phyloP scores from a whole-genome alignment of 495 filamentous ascomycete genomes.

The Aspergillus leporis region DNA sequence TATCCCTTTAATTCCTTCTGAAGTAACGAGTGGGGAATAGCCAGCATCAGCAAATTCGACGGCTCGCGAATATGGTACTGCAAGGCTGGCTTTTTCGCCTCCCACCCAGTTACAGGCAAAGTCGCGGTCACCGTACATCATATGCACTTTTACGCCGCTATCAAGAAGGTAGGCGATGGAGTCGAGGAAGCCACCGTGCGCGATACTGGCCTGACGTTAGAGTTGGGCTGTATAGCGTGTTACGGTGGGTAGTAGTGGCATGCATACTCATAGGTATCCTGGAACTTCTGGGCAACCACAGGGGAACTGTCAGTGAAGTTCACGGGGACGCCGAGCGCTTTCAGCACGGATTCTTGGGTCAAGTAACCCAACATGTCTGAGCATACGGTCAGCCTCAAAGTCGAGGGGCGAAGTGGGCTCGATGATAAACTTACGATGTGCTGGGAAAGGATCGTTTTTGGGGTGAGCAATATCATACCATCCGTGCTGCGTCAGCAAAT shows the following conservation, averaged over 20 bases:
- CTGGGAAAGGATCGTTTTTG: constrained; percentile 56
- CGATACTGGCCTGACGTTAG: background rate
- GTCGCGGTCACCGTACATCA: constrained; percentile 59
- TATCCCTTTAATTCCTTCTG: constrained; percentile 37
- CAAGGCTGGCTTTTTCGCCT: constrained; percentile 25
- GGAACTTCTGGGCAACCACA: constrained; percentile 47
- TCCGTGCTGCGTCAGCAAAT: constrained; percentile 27
- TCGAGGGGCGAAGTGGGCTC: background rate
- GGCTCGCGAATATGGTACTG: constrained; percentile 30
- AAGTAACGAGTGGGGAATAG: constrained; percentile 32
- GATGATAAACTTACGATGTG: constrained; percentile 25
- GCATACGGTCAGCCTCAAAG: background rate
- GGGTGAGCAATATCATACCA: constrained; percentile 56
- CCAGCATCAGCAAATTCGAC: constrained; percentile 35
- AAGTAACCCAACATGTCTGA: constrained; percentile 55
- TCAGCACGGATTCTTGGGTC: constrained; percentile 52
- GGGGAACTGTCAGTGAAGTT: constrained; percentile 55
- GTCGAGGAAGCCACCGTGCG: constrained; percentile 35
- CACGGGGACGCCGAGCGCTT: constrained; percentile 55
- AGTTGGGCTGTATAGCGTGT: background rate
- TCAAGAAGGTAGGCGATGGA: constrained; percentile 45
- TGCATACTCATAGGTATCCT: constrained; percentile 33
- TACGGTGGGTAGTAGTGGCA: constrained; percentile 20
- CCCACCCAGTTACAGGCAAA: constrained; percentile 47
- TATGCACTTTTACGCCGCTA: constrained; percentile 54